These are phyloP conservation scores for Anethum foeniculum DNA, from an alignment of 140 eudicot genomes.

Conservation along the genomic window DNA sequence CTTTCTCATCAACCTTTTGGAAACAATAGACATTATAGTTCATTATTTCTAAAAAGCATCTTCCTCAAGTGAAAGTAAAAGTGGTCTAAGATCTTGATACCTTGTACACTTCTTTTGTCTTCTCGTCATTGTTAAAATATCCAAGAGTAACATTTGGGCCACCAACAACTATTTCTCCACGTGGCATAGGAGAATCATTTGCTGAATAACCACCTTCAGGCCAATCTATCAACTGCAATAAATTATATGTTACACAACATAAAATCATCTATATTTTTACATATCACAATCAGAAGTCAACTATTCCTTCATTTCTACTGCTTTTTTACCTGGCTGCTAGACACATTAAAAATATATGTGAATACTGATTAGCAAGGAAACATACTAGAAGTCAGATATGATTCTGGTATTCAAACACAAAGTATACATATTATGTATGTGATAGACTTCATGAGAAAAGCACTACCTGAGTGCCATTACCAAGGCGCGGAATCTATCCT, in stretches of 20 bases:
- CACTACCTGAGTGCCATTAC: not conserved
- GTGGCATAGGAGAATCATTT: conserved; percentile 85
- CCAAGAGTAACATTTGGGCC: conserved; percentile 96
- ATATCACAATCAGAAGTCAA: not conserved
- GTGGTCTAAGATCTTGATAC: conserved; percentile 28
- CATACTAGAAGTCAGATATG: not conserved
- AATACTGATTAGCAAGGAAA: not conserved
- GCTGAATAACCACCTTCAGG: conserved; percentile 88
- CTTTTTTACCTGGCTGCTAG: not conserved
- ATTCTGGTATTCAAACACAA: not conserved
- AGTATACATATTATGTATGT: not conserved
- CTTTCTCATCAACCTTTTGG: conserved; percentile 79
- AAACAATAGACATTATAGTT: conserved; percentile 11
- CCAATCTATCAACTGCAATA: conserved; percentile 79
- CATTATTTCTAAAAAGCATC: not conserved
- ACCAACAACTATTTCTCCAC: conserved; percentile 93
- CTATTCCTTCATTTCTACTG: not conserved
- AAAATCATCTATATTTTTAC: not conserved
- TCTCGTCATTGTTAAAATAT: conserved; percentile 80
- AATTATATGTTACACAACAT: not conserved
- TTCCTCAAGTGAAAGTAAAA: not conserved
- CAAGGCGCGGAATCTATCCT: not conserved
- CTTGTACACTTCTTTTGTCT: conserved; percentile 90
- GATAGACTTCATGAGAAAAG: not conserved
- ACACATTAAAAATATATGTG: not conserved